Evolutionary conservation across 768 basidiomycete species (phyloP).

Genomic region (Suillus americanus): DNA sequence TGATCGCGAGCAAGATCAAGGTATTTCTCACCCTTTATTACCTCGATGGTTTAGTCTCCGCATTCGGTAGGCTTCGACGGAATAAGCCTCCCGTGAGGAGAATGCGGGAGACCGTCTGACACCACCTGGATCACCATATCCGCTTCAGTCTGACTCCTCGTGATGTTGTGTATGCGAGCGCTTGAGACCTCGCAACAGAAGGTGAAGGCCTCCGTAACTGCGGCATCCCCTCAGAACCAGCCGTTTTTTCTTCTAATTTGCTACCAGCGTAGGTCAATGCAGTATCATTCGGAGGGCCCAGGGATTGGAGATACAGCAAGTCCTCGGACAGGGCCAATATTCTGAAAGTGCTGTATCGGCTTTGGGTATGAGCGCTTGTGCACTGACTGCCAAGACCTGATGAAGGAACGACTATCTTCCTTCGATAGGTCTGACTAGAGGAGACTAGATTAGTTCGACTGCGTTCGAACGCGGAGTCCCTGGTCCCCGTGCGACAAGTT

Average conservation of each 20-base stretch:
- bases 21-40: not conserved
- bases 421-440: not conserved
- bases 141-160: not conserved
- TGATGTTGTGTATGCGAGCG: not conserved
- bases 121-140: not conserved
- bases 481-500: not conserved
- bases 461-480: not conserved
- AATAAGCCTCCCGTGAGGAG: not conserved
- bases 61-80: slow-evolving; percentile 3
- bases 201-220: not conserved
- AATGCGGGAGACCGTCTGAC: slow-evolving; percentile 1
- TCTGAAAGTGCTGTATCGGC: not conserved
- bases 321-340: not conserved
- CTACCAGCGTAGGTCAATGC: not conserved
- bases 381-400: no score
- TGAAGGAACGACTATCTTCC: not conserved
- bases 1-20: not conserved
- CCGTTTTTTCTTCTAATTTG: not conserved
- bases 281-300: not conserved
- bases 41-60: slow-evolving; percentile 1
- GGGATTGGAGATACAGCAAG: not conserved
- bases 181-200: not conserved
- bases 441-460: not conserved
- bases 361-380: not conserved
- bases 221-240: not conserved